Base-by-base conservation (phyloP, 2,329 filamentous ascomycete species). In the Apiospora sp. region DNA sequence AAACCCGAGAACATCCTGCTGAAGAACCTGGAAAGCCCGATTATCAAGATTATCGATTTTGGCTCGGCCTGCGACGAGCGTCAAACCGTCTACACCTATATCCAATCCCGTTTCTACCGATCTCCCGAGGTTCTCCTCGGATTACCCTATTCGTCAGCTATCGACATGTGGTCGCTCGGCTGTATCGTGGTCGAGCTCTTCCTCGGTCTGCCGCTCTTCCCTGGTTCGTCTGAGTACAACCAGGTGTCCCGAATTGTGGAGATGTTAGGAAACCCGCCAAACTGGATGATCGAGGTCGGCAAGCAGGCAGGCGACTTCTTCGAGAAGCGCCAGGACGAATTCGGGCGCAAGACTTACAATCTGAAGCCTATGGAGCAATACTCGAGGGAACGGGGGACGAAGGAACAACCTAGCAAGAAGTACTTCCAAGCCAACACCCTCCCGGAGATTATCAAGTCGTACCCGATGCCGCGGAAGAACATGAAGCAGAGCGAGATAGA, bases 31-130 rank as follows among this genome's bases (percentile, higher is more conserved):
- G 96, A 99, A 82, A 98, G 96, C 79, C 96, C 96, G 3, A 98
- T 99, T 77, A 99, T 99, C 88, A 99, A 99, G 83, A 98, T 99
- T 79, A 99, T 99, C 82, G 96, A 99, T 87, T 99, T 99, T 81
- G 96, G 96, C 61, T 99, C 96, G 49, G 96, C 96, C 19, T 99
- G 96, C 82, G 96, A 99, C 82, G 96, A 99, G 84, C 92, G 96
- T 69, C 96, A 99, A 82, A 99, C 96, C 0, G 96, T 99, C 41
- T 99, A 99, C 83, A 99, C 96, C 7, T 99, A 99, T 82, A 99
- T 99, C 74, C 96, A 99, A 82, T 99, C 96, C 13, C 90, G 96
- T 78, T 99, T 99, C 84, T 99, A 99, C 84, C 92, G 96, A 75
- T 99, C 96, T 0, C 96, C 96, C 0, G 96, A 99, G 82, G 96